Conservation (phyloP, 495 filamentous ascomycete species). For the Tuber microsphaerosporum region DNA sequence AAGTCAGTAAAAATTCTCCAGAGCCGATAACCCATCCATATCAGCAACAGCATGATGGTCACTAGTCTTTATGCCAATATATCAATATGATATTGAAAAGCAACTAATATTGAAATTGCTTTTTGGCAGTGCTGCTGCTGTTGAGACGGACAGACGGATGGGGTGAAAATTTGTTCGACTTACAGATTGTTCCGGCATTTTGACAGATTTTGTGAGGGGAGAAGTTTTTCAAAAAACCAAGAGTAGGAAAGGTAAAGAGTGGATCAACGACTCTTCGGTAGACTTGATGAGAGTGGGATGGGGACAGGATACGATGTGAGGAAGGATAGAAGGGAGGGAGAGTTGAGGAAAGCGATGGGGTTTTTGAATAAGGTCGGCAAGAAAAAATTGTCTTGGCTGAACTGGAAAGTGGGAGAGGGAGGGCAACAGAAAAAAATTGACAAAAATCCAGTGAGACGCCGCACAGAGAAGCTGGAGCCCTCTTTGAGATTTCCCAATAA, state of each 20-base stretch:
- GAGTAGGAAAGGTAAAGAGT: slow-evolving; percentile 32
- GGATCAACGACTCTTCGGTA: slow-evolving; percentile 40
- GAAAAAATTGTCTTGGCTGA: slow-evolving; percentile 31
- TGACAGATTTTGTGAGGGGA: slow-evolving; percentile 31
- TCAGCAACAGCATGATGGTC: slow-evolving; percentile 6
- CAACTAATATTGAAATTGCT: slow-evolving; percentile 19
- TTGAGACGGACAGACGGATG: slow-evolving; percentile 16
- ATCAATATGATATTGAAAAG: slow-evolving; percentile 4
- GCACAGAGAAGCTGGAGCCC: slow-evolving; percentile 15
- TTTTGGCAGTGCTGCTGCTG: slow-evolving; percentile 7
- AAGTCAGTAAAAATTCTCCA: slow-evolving; percentile 28
- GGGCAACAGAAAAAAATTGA: slow-evolving; percentile 7
- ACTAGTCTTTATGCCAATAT: neutral
- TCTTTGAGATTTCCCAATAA: slow-evolving; percentile 21
- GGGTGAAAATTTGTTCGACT: slow-evolving; percentile 23
- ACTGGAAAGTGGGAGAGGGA: slow-evolving; percentile 19
- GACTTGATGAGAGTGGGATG: slow-evolving; percentile 19
- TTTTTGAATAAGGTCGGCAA: slow-evolving; percentile 37
- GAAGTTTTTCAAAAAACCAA: slow-evolving; percentile 30
- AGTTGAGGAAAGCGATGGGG: slow-evolving; percentile 26
- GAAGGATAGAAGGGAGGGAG: slow-evolving; percentile 14
- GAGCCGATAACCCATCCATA: slow-evolving; percentile 17
- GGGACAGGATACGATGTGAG: slow-evolving; percentile 16
- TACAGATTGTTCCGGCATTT: slow-evolving; percentile 40
- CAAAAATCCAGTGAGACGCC: slow-evolving; percentile 22